These are phyloP conservation scores for Vanrija humicola DNA, from an alignment of 1,284 basidiomycete genomes.

Conservation along the genomic window DNA sequence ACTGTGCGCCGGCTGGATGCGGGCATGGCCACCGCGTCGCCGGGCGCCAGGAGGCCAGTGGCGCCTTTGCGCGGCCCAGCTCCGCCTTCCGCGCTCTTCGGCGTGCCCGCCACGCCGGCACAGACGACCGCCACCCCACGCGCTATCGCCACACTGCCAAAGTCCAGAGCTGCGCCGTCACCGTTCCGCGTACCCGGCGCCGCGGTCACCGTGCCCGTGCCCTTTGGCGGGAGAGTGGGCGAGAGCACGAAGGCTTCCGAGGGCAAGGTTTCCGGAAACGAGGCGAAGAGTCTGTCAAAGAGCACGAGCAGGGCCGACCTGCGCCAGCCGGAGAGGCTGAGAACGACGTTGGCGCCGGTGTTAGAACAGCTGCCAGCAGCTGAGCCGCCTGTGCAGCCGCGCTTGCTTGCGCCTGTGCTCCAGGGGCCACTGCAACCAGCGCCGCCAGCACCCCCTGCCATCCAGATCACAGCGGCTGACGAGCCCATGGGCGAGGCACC, in stretches of 20 bases:
- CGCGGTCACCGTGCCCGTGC: slow-evolving; percentile 1
- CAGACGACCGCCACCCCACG: not conserved
- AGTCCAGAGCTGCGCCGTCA: not conserved
- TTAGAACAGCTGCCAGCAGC: too few relatives aligned
- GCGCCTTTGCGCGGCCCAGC: too few relatives aligned
- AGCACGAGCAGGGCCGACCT: not conserved
- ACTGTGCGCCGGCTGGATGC: not conserved
- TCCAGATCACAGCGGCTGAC: too few relatives aligned
- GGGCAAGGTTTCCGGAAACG: not conserved
- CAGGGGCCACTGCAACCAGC: too few relatives aligned
- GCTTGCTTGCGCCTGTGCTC: too few relatives aligned
- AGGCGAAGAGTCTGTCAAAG: not conserved
- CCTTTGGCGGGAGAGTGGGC: slow-evolving; percentile 3
- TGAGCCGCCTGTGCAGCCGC: not conserved
- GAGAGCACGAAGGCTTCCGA: slow-evolving; percentile 1
- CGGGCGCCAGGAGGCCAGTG: not conserved
- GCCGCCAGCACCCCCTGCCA: too few relatives aligned
- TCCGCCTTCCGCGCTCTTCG: not conserved
- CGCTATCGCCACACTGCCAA: not conserved
- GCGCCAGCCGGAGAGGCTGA: not conserved
- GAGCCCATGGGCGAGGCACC: not conserved
- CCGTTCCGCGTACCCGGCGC: not conserved
- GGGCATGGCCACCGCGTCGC: not conserved
- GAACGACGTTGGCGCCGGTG: too few relatives aligned
- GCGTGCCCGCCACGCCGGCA: not conserved